These are phyloP conservation scores for Arthroderma sp. DNA, from an alignment of 2,329 filamentous ascomycete genomes.

Conservation along the genomic window DNA sequence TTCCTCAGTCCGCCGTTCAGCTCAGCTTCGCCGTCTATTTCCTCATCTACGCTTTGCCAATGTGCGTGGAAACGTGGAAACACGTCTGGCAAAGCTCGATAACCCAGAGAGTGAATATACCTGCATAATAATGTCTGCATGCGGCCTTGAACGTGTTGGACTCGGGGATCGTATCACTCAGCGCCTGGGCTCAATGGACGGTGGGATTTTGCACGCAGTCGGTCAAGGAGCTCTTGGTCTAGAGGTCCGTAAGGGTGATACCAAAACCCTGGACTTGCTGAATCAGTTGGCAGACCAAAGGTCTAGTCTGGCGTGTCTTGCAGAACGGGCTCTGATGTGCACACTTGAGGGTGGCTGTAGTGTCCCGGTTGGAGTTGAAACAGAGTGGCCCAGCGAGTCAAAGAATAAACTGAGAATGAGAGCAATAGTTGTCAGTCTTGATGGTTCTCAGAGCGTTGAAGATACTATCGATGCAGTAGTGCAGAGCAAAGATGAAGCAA, in stretches of 20 bases:
- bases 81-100: conserved; percentile 70
- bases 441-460: conserved; percentile 2
- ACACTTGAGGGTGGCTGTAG: conserved; percentile 81
- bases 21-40: conserved; percentile 64
- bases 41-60: conserved; percentile 63
- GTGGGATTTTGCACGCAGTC: conserved; percentile 69
- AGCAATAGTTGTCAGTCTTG: conserved; percentile 3
- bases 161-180: conserved; percentile 58
- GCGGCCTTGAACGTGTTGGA: conserved; percentile 65
- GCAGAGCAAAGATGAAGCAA: not conserved
- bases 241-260: conserved; percentile 60
- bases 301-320: conserved; percentile 54
- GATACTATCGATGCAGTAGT: not conserved
- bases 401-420: not conserved
- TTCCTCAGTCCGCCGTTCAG: conserved; percentile 68
- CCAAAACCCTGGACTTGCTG: conserved; percentile 46
- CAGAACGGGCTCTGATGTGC: conserved; percentile 67
- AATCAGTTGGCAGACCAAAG: conserved; percentile 46
- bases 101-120: conserved; percentile 52
- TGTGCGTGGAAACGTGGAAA: conserved; percentile 73
- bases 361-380: conserved; percentile 67
- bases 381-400: conserved; percentile 18
- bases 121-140: conserved; percentile 73
- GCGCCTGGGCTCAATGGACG: conserved; percentile 52
- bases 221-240: conserved; percentile 77